Evolutionary conservation across 768 basidiomycete genomes (phyloP).

Genomic region (Antrodiella citrinella): DNA sequence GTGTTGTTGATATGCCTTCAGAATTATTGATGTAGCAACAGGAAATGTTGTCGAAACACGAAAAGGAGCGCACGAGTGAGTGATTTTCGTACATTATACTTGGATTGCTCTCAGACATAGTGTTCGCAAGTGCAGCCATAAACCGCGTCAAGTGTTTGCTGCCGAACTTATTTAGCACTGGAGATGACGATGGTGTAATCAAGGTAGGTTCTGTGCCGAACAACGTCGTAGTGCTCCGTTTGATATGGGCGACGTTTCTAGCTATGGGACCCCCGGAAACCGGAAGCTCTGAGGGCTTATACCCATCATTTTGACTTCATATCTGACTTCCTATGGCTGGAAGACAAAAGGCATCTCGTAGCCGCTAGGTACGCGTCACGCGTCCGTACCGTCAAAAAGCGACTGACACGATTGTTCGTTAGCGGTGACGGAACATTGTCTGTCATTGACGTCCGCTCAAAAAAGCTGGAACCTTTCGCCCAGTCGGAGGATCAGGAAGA

Average conservation of each 20-base stretch:
- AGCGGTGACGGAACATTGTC: conserved; percentile 93
- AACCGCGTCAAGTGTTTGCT: conserved; percentile 74
- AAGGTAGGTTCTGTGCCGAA: conserved; percentile 44
- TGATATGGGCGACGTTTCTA: conserved; percentile 22
- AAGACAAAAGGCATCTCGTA: conserved; percentile 59
- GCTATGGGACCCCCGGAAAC: conserved; percentile 86
- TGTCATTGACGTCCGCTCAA: conserved; percentile 84
- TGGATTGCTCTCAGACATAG: conserved; percentile 11
- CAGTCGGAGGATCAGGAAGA: conserved; percentile 97
- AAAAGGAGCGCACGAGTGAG: conserved; percentile 24
- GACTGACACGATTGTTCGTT: background rate
- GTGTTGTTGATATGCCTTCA: background rate
- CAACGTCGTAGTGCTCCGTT: background rate
- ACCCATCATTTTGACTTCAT: conserved; percentile 93
- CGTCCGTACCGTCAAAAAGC: background rate
- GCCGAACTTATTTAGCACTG: conserved; percentile 70
- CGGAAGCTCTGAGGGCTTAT: conserved; percentile 56
- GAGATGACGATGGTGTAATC: conserved; percentile 91
- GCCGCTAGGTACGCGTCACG: conserved; percentile 66
- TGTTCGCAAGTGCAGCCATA: conserved; percentile 56
- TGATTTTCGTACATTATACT: conserved; percentile 6
- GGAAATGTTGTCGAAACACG: conserved; percentile 18
- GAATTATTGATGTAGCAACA: conserved; percentile 17
- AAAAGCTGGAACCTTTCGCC: conserved; percentile 65
- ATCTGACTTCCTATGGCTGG: conserved; percentile 82